These are phyloP conservation scores for Fragilaria radians DNA, from an alignment of 108 stramenopile species.

Conservation along the genomic window DNA sequence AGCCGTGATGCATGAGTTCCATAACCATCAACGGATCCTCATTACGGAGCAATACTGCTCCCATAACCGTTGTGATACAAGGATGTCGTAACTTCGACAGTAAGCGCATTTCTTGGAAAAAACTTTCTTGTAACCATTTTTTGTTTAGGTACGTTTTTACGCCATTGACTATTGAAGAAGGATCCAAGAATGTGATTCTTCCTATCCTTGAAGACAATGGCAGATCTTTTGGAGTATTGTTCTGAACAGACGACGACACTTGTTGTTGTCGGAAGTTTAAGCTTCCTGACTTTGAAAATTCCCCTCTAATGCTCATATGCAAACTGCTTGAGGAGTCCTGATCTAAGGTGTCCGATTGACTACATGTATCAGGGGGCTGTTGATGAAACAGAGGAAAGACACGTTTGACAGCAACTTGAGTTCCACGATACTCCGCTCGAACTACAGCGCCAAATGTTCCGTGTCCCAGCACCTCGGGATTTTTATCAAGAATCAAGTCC, in stretches of 20 bases:
- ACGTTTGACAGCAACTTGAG: constrained; percentile 33
- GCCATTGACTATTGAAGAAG: not conserved
- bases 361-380: not conserved
- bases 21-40: constrained; percentile 46
- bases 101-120: constrained; percentile 54
- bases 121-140: constrained; percentile 28
- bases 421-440: constrained; percentile 35
- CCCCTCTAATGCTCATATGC: not conserved
- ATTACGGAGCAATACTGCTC: constrained; percentile 25
- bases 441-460: constrained; percentile 31
- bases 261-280: not conserved
- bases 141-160: not conserved
- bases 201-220: not conserved
- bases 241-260: not conserved
- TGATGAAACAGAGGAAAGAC: no score
- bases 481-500: constrained; percentile 35
- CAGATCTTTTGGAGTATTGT: not conserved
- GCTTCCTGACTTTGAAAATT: not conserved
- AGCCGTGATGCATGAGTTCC: constrained; percentile 50
- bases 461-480: constrained; percentile 20
- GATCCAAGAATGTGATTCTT: not conserved
- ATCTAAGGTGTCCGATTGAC: not conserved
- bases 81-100: constrained; percentile 56
- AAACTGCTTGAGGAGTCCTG: not conserved
- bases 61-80: constrained; percentile 61